Evolutionary conservation across 2,329 filamentous ascomycete species (phyloP), one percentile per base, ranked within the genome.

Genomic region (Epichloe sp.): DNA sequence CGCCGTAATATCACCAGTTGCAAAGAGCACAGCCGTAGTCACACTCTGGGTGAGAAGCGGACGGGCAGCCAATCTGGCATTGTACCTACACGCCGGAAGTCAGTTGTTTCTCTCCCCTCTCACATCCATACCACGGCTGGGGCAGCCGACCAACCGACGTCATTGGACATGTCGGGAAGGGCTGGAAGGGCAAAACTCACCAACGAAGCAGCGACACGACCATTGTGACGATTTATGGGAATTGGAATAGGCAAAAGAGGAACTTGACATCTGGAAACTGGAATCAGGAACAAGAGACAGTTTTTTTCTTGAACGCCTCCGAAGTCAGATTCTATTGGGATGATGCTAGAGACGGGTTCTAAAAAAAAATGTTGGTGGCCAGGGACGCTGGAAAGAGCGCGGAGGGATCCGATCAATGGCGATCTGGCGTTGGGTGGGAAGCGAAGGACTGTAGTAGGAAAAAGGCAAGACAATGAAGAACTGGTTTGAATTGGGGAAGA

Each of bases 1-100:
- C 38, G 93, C 88, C 58, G 94, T 83, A 54, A 85, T 76, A 71
- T 98, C 93, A 61, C 93, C 93, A 14, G 89, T 87, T 53, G 86
- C 90, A 66, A 97, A 98, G 56, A 98, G 83, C 53, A 97, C 78
- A 47, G 88, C 86, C 40, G 91, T 96, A 52, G 89, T 95, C 60
- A 95, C 72, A 65, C 85, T 87, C 74, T 95, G 88, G 11, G 91
- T 97, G 62, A 96, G 80, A 60, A 97, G 74, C 54, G 91, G 91
- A 63, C 86, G 80, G 62, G 82, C 79, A 60, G 85, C 83, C 65
- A 96, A 76, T 68, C 81, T 86, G 63, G 80, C 76, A 71, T 94
- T 88, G 73, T 97, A 97, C 89, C 90, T 87, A n/a, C 14, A 19
- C 12, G 19, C 10, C 14, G 60, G 40, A 48, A 41, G 58, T 60